These are phyloP conservation scores for Cyclotella kingstonii DNA, from an alignment of 108 stramenopile species.

Conservation along the genomic window DNA sequence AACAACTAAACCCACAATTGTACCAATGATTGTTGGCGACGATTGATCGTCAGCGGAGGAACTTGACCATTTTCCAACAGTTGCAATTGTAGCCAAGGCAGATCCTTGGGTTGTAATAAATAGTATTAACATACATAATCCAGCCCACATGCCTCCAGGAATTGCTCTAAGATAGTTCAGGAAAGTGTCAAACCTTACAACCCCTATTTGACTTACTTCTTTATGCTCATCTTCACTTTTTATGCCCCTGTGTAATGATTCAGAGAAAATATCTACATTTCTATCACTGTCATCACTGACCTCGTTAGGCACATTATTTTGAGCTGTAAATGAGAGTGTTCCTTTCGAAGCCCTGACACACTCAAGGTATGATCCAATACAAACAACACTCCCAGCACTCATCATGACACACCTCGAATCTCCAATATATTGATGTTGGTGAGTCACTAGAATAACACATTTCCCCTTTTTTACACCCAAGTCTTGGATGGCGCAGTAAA, in stretches of 20 bases:
- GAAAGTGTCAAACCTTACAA: slow-evolving; percentile 73
- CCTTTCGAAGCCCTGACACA: slow-evolving; percentile 65
- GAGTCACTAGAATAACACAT: slow-evolving; percentile 87
- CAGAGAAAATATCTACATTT: neutral
- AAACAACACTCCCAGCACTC: slow-evolving; percentile 56
- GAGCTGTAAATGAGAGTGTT: slow-evolving; percentile 22
- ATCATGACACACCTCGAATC: slow-evolving; percentile 76
- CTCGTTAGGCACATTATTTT: slow-evolving; percentile 23
- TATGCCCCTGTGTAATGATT: slow-evolving; percentile 3
- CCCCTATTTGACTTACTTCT: slow-evolving; percentile 73
- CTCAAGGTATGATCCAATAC: slow-evolving; percentile 65
- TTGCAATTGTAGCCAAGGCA: slow-evolving; percentile 54
- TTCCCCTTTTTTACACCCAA: slow-evolving; percentile 57
- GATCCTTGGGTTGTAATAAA: slow-evolving; percentile 63
- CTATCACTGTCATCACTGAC: slow-evolving; percentile 13
- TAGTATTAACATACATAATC: slow-evolving; percentile 47
- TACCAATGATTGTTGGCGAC: slow-evolving; percentile 42
- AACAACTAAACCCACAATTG: slow-evolving; percentile 48
- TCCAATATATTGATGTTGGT: slow-evolving; percentile 89
- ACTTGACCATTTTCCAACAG: slow-evolving; percentile 69
- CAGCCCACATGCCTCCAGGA: slow-evolving; percentile 57
- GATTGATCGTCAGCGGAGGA: slow-evolving; percentile 47
- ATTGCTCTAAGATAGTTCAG: slow-evolving; percentile 64
- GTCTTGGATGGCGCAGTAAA: slow-evolving; percentile 71
- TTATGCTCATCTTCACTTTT: slow-evolving; percentile 47